Percentiles rank a stretch among this genome's conserved stretches.
phyloP scores from a whole-genome alignment of 176 grass and related monocot species.

The Pontederia paniculata region DNA sequence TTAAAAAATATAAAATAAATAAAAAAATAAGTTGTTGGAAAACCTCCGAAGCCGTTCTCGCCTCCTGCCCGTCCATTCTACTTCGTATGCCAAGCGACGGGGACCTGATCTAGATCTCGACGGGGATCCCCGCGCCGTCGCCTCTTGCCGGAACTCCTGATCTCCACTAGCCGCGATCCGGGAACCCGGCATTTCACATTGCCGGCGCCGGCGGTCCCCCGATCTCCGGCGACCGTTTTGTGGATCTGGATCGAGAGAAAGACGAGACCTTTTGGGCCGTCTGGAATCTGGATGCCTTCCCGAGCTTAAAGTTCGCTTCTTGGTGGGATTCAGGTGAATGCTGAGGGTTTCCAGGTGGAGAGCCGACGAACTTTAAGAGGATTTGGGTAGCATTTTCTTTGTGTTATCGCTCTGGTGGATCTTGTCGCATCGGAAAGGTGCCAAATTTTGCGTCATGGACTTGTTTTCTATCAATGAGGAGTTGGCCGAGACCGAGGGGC shows the following conservation, averaged over 20 bases:
- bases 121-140: not conserved
- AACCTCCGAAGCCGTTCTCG: not conserved
- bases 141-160: not conserved
- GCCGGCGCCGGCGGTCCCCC: not conserved
- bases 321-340: not conserved
- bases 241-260: no score
- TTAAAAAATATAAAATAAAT: not conserved
- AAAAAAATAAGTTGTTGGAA: not conserved
- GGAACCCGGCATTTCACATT: not conserved
- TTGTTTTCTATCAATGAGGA: conserved; percentile 82
- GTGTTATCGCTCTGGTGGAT: not conserved
- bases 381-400: not conserved
- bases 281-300: no score
- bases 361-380: not conserved
- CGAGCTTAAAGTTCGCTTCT: not conserved
- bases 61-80: not conserved
- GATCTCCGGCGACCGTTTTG: not conserved
- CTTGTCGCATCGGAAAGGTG: not conserved
- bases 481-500: conserved; percentile 74
- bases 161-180: no score
- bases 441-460: conserved; percentile 41
- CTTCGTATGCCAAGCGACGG: not conserved
- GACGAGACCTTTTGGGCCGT: no score
- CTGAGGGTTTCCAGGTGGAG: no score
- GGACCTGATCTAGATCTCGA: not conserved